Evolutionary conservation across 805 yeast species (phyloP).

Genomic region (Lipomyces starkeyi): DNA sequence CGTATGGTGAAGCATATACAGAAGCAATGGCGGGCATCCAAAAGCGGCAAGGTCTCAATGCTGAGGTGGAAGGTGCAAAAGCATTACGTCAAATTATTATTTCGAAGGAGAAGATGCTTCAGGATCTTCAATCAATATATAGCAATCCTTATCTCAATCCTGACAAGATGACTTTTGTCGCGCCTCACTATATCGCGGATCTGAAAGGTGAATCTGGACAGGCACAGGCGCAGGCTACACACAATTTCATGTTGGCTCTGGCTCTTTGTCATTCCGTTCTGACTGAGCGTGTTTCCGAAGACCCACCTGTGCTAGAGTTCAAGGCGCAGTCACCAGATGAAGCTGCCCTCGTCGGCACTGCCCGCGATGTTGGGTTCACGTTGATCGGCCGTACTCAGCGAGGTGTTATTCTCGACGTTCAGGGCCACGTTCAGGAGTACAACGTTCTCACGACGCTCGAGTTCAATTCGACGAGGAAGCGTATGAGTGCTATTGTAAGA

Average conservation of each 20-base stretch:
- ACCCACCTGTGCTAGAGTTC: slow-evolving; percentile 53
- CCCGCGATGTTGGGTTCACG: slow-evolving; percentile 73
- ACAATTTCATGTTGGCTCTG: slow-evolving; percentile 65
- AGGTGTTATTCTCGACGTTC: slow-evolving; percentile 52
- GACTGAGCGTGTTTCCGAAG: slow-evolving; percentile 58
- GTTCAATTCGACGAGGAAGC: slow-evolving; percentile 72
- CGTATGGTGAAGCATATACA: slow-evolving; percentile 78
- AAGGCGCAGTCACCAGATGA: slow-evolving; percentile 88
- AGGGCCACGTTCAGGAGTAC: slow-evolving; percentile 55
- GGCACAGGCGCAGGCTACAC: slow-evolving; percentile 56
- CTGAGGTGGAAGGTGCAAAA: slow-evolving; percentile 53
- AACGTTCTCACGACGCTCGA: slow-evolving; percentile 63
- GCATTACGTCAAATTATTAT: slow-evolving; percentile 51
- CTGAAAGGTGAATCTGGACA: slow-evolving; percentile 50
- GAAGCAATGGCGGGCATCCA: slow-evolving; percentile 77
- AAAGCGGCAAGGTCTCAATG: slow-evolving; percentile 68
- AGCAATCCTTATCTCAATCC: slow-evolving; percentile 59
- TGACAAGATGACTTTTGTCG: slow-evolving; percentile 64
- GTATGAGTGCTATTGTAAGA: slow-evolving; percentile 76
- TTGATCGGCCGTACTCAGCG: slow-evolving; percentile 61
- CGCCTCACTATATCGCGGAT: slow-evolving; percentile 64
- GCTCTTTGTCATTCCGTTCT: slow-evolving; percentile 80
- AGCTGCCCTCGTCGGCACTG: slow-evolving; percentile 76
- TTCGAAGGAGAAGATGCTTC: slow-evolving; percentile 58
- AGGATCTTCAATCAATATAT: slow-evolving; percentile 47